A percentile compares a stretch with the other conserved stretches of the same genome.
These are phyloP conservation scores for Rhodomyrtus tomentosa DNA, from an alignment of 345 rosid genomes.

Conservation along the genomic window DNA sequence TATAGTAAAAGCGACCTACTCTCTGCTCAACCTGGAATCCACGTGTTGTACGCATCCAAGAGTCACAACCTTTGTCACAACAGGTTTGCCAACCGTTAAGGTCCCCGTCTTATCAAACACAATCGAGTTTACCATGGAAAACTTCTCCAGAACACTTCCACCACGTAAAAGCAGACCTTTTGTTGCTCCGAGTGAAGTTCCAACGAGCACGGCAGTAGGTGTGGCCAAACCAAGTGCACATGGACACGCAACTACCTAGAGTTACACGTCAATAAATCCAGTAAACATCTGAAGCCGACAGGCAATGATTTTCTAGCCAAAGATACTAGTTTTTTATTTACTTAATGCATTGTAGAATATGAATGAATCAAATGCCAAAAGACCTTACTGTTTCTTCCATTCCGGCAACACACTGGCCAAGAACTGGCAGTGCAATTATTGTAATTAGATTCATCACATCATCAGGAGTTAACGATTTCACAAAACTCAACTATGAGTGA, in stretches of 20 bases:
- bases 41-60: slow-evolving; percentile 11
- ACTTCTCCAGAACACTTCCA: slow-evolving; percentile 82
- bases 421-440: not conserved
- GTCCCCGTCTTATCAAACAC: slow-evolving; percentile 97
- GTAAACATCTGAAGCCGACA: not conserved
- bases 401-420: not conserved
- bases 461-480: not conserved
- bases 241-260: slow-evolving; percentile 97
- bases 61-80: slow-evolving; percentile 61
- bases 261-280: slow-evolving; percentile 9
- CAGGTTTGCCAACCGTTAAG: slow-evolving; percentile 83
- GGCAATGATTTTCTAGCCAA: not conserved
- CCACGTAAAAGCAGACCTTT: slow-evolving; percentile 91
- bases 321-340: not conserved
- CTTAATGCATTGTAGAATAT: not conserved
- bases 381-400: not conserved
- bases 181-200: slow-evolving; percentile 93
- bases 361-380: not conserved
- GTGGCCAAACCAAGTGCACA: slow-evolving; percentile 99
- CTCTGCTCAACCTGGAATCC: slow-evolving; percentile 43
- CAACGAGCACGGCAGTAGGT: slow-evolving; percentile 97
- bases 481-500: not conserved
- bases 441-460: not conserved
- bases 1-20: not conserved
- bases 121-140: slow-evolving; percentile 65